phyloP scores from a whole-genome alignment of 208 protist species.

The Trypanosoma caninum region DNA sequence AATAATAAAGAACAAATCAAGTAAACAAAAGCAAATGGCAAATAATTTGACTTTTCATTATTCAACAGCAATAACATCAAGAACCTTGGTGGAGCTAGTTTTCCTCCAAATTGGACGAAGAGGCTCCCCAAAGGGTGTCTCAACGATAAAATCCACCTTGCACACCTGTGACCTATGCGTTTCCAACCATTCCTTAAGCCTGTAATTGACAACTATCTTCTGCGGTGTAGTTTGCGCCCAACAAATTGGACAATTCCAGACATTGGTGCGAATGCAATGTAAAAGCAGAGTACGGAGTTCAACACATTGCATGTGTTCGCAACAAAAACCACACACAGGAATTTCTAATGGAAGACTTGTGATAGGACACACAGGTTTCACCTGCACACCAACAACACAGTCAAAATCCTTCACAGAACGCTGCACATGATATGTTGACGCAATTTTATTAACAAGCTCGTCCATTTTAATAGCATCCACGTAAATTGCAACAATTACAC shows the following conservation, averaged over 20 bases:
- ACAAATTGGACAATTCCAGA: conserved; percentile 88
- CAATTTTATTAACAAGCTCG: conserved; percentile 35
- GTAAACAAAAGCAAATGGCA: conserved; percentile 13
- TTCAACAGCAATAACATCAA: conserved; percentile 22
- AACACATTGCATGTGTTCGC: conserved; percentile 84
- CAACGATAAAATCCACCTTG: conserved; percentile 62
- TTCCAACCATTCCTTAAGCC: conserved; percentile 68
- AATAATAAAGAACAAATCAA: conserved; percentile 16
- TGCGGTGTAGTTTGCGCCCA: conserved; percentile 45
- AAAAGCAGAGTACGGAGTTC: conserved; percentile 60
- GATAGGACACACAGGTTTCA: conserved; percentile 62
- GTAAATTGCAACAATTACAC: conserved; percentile 64
- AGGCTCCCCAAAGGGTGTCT: conserved; percentile 31
- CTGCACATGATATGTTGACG: conserved; percentile 33
- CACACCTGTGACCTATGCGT: conserved; percentile 23
- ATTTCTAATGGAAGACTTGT: conserved; percentile 52
- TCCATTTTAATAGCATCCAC: conserved; percentile 45
- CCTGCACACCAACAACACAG: conserved; percentile 43
- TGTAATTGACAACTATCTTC: conserved; percentile 68
- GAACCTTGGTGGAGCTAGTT: conserved; percentile 16
- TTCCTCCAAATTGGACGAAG: conserved; percentile 23
- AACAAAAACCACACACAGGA: conserved; percentile 54
- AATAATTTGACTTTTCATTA: not conserved
- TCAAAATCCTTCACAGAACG: not conserved
- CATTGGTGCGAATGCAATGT: conserved; percentile 56